A percentile compares a stretch with the other conserved stretches of the same genome.
Evolutionary conservation across 2,329 filamentous ascomycete genomes (phyloP).

Genomic region (Eurotiales sp.): DNA sequence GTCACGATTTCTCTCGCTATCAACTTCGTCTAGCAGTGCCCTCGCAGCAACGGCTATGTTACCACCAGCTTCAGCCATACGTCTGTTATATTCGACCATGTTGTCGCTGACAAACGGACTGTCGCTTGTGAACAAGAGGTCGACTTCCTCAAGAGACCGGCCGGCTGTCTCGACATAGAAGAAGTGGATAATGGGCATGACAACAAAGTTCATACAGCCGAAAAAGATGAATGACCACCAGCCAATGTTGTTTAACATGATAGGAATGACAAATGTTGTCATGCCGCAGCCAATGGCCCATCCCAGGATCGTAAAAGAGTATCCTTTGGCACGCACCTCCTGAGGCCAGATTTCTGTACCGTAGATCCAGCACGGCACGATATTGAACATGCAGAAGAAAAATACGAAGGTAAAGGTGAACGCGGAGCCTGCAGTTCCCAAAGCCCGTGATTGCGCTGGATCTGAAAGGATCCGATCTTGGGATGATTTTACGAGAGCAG

Average conservation of each 20-base stretch:
- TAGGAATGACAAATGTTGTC: conserved; percentile 25
- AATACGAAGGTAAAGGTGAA: conserved; percentile 58
- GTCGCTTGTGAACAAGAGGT: conserved; percentile 26
- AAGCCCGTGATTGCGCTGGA: conserved; percentile 13
- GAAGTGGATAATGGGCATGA: conserved; percentile 5
- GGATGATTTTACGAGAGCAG: conserved; percentile 20
- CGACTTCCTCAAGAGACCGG: conserved; percentile 27
- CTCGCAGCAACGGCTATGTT: conserved; percentile 28
- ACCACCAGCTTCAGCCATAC: conserved; percentile 27
- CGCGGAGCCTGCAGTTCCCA: conserved; percentile 19
- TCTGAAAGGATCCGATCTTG: conserved; percentile 16
- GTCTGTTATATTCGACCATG: conserved; percentile 28
- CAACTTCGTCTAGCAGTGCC: conserved; percentile 28
- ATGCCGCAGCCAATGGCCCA: conserved; percentile 42
- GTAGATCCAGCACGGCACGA: conserved; percentile 54
- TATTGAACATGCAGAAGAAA: conserved; percentile 60
- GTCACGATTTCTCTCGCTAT: conserved; percentile 20
- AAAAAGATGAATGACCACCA: conserved; percentile 29
- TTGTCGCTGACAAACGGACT: conserved; percentile 27
- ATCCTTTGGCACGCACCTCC: conserved; percentile 50
- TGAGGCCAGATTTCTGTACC: conserved; percentile 48
- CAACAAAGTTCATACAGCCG: conserved; percentile 22
- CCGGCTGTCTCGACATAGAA: too few species aligned
- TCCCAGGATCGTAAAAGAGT: conserved; percentile 48
- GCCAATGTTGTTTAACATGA: conserved; percentile 24